Evolutionary conservation across 352 stramenopile species (phyloP).

Genomic region (Globisporangium paroecandrum): DNA sequence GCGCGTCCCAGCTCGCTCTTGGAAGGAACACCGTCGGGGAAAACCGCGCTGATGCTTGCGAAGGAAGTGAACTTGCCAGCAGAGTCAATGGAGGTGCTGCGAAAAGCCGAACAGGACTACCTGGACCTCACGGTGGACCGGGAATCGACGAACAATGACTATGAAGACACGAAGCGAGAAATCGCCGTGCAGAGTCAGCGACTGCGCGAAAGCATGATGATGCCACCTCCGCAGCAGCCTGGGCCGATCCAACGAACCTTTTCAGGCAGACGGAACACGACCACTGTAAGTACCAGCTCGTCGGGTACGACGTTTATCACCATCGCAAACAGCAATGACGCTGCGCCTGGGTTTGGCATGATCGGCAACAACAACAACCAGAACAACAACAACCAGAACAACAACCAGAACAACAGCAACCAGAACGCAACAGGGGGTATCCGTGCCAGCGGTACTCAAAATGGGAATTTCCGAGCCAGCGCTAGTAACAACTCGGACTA

Average conservation of each 20-base stretch:
- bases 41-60: constrained; percentile 66
- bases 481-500: constrained; percentile 11
- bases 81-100: constrained; percentile 56
- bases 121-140: constrained; percentile 54
- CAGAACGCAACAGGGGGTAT: not conserved
- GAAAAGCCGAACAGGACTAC: constrained; percentile 67
- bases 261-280: constrained; percentile 13
- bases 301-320: constrained; percentile 19
- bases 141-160: constrained; percentile 59
- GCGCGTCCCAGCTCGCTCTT: constrained; percentile 64
- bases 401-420: constrained; percentile 1
- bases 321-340: constrained; percentile 3
- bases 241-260: constrained; percentile 7
- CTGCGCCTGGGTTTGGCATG: not conserved
- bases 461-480: constrained; percentile 9
- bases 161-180: constrained; percentile 70
- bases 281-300: constrained; percentile 12
- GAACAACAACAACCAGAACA: not conserved
- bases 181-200: constrained; percentile 75
- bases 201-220: constrained; percentile 71
- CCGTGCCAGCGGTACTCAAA: constrained; percentile 1
- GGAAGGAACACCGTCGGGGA: constrained; percentile 66
- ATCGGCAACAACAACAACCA: not conserved
- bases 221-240: constrained; percentile 8
- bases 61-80: constrained; percentile 48